Evolutionary conservation across 495 filamentous ascomycete genomes (phyloP), one percentile per base, ranked within the genome.

Genomic region (Hypoxylon crocopeplum): DNA sequence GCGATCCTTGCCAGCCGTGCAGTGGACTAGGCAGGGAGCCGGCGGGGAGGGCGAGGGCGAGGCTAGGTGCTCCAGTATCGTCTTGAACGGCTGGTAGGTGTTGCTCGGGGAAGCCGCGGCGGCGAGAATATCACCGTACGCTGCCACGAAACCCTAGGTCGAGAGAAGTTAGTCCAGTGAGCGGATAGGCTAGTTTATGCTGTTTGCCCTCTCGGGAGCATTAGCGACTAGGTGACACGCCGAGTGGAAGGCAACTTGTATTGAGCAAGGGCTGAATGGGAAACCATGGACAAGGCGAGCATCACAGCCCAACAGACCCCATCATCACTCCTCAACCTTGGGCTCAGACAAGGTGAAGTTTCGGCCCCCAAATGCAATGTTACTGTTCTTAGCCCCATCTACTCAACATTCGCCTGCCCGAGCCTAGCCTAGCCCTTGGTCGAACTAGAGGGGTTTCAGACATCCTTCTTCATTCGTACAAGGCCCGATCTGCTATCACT

Each of bases 1-100:
- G 34, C 86, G 74, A 68, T 86, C 84, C 63, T 87, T 87, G 0
- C 84, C 84, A 12, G 80, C 82, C 11, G 82, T 82, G 66, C 87
- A 90, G 72, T 52, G 66, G 39, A 52, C 61, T 27, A 60, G 72
- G 54, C 51, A 59, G 36, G 72, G 59, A 55, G 69, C 22, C 29
- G 50, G 58, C 50, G 65, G 48, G n/a, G 68, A 41, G 5, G 72
- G 57, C 11, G 59, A 58, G 5, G 45, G 32, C 8, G 57, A 44
- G 24, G 76, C 69, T 0, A 82, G 60, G 24, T 82, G 72, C 12
- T 70, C 66, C 30, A 77, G 48, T 30, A 81, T 74, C n/a, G 73
- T 75, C 34, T 50, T 64, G 63, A 75, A 79, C 1, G 77, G 76
- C 13, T 55, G 45, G 57, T 64, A 71, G 17, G 57, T 40, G 54